Evolutionary conservation across 805 yeast genomes (phyloP).

Genomic region (Sugiyamaella boreocaroliniensis): DNA sequence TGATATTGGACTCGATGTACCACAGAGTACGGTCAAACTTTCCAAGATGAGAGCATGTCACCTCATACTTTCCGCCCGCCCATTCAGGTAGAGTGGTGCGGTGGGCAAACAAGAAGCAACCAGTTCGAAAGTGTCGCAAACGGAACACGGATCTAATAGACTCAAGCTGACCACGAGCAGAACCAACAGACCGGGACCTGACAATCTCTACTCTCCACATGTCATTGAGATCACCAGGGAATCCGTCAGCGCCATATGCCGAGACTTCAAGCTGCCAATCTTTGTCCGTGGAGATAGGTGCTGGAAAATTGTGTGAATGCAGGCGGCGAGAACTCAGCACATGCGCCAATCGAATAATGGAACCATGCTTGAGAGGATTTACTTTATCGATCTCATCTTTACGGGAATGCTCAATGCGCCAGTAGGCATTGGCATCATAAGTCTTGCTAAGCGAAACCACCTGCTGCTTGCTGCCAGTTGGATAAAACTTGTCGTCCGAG

Average conservation of each 20-base stretch:
- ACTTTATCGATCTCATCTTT: neutral
- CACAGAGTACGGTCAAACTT: conserved; percentile 51
- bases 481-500: conserved; percentile 51
- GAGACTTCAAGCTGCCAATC: conserved; percentile 23
- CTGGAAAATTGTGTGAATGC: conserved; percentile 19
- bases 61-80: conserved; percentile 69
- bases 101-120: conserved; percentile 59
- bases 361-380: conserved; percentile 46
- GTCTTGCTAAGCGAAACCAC: conserved; percentile 58
- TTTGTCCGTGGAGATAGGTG: conserved; percentile 17
- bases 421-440: conserved; percentile 54
- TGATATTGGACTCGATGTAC: conserved; percentile 49
- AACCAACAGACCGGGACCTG: conserved; percentile 27
- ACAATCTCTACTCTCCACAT: conserved; percentile 48
- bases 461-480: conserved; percentile 52
- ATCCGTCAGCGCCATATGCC: conserved; percentile 48
- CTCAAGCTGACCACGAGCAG: conserved; percentile 27
- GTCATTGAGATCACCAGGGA: conserved; percentile 50
- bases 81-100: conserved; percentile 55
- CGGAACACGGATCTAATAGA: conserved; percentile 52
- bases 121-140: conserved; percentile 48
- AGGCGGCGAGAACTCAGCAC: conserved; percentile 18
- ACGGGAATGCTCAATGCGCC: conserved; percentile 46
- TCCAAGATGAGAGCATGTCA: conserved; percentile 63
- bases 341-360: conserved; percentile 40